Base-by-base conservation (phyloP, 1,139 yeast species). In the Magnusiomyces sp. region DNA sequence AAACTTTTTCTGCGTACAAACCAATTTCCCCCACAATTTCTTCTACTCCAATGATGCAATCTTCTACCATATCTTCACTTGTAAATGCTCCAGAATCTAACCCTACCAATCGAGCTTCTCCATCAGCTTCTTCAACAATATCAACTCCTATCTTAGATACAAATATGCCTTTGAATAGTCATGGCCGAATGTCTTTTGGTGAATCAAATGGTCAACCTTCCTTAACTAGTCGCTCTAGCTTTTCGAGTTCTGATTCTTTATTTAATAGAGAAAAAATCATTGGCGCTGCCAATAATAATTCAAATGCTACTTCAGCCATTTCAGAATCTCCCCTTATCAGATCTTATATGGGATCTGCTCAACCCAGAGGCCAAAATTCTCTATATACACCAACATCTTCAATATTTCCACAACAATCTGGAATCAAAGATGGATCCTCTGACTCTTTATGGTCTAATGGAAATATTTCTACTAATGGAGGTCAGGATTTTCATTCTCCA, bases 371-470 rank as follows among this genome's bases (percentile, higher is more conserved):
- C 2, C 20, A 46, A 17, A 32, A 48, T 2, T 32, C 46, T 11
- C 39, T 46, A 2, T n/a, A 23, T 36, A 13, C 29, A 23, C 29
- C 29, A 23, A 23, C 29, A 23, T 23, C 31, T 7, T n/a, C 43
- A 9, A 14, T 33, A 14, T 20, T 40, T 2, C 33, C 38, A 19
- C 29, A 23, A 23, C 29, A 23, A 7, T 4, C 29, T n/a, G 39
- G 6, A 40, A 41, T 19, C 39, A 43, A 5, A 40, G 39, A 5
- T 36, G 45, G 13, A 43, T 50, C 27, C 46, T 50, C 47, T 48
- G 49, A 23, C 7, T 23, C 29, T 5, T 4, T 23, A 23, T 23
- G 29, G 29, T 23, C 29, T 23, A 23, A 7, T 23, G 29, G 29
- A 23, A 23, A 23, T 23, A 23, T 7, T 7, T 23, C 29, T 23